These are phyloP conservation scores for Globisporangium polare DNA, from an alignment of 352 stramenopile genomes.

Conservation along the genomic window DNA sequence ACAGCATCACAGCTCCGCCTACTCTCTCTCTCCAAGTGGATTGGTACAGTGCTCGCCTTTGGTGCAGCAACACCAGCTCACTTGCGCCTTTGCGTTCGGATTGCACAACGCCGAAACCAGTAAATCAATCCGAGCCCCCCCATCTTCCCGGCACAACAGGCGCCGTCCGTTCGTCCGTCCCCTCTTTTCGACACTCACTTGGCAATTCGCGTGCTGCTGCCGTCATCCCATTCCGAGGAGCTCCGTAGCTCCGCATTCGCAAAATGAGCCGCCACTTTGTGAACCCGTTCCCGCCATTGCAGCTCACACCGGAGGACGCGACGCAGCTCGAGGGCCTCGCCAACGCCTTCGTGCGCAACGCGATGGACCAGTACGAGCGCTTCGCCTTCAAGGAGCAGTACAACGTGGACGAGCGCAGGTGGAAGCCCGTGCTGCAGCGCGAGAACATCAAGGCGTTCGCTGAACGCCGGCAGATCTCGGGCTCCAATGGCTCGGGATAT, in stretches of 20 bases:
- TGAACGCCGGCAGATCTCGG: background rate
- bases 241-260: background rate
- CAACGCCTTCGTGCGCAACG: slow-evolving; percentile 7
- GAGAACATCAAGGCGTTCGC: slow-evolving; percentile 10
- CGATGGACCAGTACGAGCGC: slow-evolving; percentile 13
- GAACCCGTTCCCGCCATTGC: slow-evolving; percentile 12
- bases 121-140: too few species aligned
- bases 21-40: too few species aligned
- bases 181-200: background rate
- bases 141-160: too few species aligned
- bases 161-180: too few species aligned
- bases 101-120: too few species aligned
- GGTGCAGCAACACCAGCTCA: too few species aligned
- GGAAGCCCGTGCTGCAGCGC: slow-evolving; percentile 13
- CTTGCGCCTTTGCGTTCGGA: too few species aligned
- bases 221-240: too few species aligned
- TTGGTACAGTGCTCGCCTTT: too few species aligned
- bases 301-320: slow-evolving; percentile 13
- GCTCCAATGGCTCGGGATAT: background rate
- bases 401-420: slow-evolving; percentile 11
- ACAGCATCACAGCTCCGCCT: too few species aligned
- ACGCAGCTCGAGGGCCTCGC: slow-evolving; percentile 12
- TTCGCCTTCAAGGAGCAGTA: slow-evolving; percentile 5
- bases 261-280: background rate
- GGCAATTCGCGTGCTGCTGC: background rate